Evolutionary conservation across 805 yeast genomes (phyloP), one percentile per base, ranked within the genome.

Genomic region (Candida loeiensis): DNA sequence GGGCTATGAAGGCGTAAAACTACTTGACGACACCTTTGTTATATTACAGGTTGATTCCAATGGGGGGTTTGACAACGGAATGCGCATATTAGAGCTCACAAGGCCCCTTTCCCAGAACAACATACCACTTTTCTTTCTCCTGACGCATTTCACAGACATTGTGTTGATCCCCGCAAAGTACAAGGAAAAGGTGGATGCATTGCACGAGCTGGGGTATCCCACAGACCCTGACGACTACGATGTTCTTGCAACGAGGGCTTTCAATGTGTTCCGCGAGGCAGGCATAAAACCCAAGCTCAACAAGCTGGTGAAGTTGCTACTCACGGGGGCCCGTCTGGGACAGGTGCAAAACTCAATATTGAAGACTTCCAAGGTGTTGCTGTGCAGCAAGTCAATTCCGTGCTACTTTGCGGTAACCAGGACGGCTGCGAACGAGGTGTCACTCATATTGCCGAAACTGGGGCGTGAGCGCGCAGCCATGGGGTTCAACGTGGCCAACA

Each of bases 91-190:
- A 34, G 76, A 75, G 40, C 58, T 81, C 28, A 77, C 83, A 1
- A 64, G 67, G 37, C 86, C 86, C 1, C 59, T 81, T n/a, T 71
- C 82, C 1, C 63, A 66, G 27, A 76, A 77, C 34, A 69, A 67
- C 13, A 77, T 81, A 21, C 71, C 85, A 2, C 63, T 81, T 24
- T 80, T 79, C 52, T 81, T 80, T 56, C 56, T 81, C 22, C 71
- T 80, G 13, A 77, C 80, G 24, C 82, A 80, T 57, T 80, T 78
- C 55, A 73, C 79, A 29, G 85, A 80, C 55, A 75, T 77, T 34
- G 80, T 81, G 16, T 60, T 81, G 34, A 67, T 80, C n/a, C 87
- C 87, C 0, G 56, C 54, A 26, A 49, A 53, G 4, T 63, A 67
- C 5, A 68, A 70, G 45, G 63, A 59, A 1, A 64, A 68, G 41